phyloP scores from a whole-genome alignment of 805 yeast genomes.

The Candida endomychidarum region DNA sequence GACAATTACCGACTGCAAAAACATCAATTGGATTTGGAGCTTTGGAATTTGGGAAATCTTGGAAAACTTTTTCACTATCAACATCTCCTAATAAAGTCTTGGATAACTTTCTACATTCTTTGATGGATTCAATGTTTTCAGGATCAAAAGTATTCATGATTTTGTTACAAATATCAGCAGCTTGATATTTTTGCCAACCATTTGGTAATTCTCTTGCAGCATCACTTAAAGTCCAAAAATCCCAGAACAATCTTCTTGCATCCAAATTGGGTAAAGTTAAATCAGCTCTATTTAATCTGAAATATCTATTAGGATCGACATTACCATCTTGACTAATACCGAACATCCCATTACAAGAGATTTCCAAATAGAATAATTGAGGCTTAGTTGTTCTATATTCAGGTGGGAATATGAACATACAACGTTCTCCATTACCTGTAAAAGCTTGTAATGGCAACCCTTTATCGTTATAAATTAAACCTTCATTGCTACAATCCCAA shows the following conservation, averaged over 20 bases:
- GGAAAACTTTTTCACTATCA: conserved; percentile 65
- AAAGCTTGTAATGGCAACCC: conserved; percentile 82
- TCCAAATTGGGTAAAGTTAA: conserved; percentile 76
- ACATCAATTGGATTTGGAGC: conserved; percentile 55
- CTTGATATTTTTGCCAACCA: conserved; percentile 74
- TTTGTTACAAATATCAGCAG: conserved; percentile 73
- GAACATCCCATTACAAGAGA: conserved; percentile 93
- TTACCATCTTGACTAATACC: conserved; percentile 63
- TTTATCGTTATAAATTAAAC: conserved; percentile 63
- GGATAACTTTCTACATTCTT: conserved; percentile 67
- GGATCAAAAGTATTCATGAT: conserved; percentile 86
- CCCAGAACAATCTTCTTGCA: conserved; percentile 75
- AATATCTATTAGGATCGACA: conserved; percentile 71
- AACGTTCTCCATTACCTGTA: conserved; percentile 82
- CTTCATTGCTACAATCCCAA: conserved; percentile 89
- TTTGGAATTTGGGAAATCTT: conserved; percentile 17
- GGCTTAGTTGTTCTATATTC: conserved; percentile 51
- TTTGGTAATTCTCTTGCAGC: conserved; percentile 84
- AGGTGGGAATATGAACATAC: conserved; percentile 66
- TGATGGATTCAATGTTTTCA: conserved; percentile 55
- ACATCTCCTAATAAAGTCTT: conserved; percentile 63
- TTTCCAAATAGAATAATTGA: conserved; percentile 77
- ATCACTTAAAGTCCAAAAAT: conserved; percentile 86
- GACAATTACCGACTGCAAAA: conserved; percentile 90
- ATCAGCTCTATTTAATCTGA: conserved; percentile 68